Percentiles rank a stretch among this genome's conserved stretches.
Conservation (phyloP, 2,329 filamentous ascomycete species). For the Coniochaeta hoffmannii region DNA sequence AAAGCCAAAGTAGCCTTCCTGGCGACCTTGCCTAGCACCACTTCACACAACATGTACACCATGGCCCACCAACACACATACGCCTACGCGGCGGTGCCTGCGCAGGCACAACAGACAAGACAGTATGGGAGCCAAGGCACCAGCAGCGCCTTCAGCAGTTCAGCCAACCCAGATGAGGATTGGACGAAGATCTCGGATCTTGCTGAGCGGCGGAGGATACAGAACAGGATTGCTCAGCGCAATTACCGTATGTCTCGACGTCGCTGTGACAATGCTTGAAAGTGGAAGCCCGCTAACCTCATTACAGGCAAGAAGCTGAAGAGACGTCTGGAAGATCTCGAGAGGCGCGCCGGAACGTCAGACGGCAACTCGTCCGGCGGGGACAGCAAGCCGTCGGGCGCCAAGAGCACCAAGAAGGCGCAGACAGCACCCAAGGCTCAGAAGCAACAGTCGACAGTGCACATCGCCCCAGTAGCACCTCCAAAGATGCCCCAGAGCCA, state of each 20-base stretch:
- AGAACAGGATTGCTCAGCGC: constrained; percentile 95
- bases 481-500: constrained; percentile 36
- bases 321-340: constrained; percentile 78
- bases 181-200: constrained; percentile 99
- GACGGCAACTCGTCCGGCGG: constrained; percentile 17
- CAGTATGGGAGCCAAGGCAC: constrained; percentile 69
- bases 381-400: background rate
- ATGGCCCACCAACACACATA: constrained; percentile 34
- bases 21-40: background rate
- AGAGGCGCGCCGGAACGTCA: constrained; percentile 59
- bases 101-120: constrained; percentile 37
- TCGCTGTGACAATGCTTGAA: constrained; percentile 3
- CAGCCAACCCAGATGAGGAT: constrained; percentile 92
- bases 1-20: background rate
- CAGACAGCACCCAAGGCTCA: background rate
- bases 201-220: constrained; percentile 85
- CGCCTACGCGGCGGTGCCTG: constrained; percentile 28
- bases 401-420: constrained; percentile 20
- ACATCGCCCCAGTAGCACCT: constrained; percentile 10
- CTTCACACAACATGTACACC: constrained; percentile 28
- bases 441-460: constrained; percentile 11
- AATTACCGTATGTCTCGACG: constrained; percentile 68
- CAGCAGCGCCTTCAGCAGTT: constrained; percentile 90
- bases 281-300: constrained; percentile 8
- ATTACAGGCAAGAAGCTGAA: constrained; percentile 82